Evolutionary conservation across 805 yeast genomes (phyloP).

Genomic region (Limtongia smithiae): DNA sequence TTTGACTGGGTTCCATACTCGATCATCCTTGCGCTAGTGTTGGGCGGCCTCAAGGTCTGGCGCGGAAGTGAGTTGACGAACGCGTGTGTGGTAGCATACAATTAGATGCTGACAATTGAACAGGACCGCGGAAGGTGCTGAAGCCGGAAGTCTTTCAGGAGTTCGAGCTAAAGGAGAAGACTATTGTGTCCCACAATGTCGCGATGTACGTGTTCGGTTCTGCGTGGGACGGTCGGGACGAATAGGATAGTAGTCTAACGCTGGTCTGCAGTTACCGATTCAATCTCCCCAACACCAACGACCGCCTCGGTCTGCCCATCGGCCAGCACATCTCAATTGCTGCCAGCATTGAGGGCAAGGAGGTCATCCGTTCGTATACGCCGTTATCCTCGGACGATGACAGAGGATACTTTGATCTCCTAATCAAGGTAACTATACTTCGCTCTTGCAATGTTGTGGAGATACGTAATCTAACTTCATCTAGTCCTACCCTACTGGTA

Average conservation of each 20-base stretch:
- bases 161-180: slow-evolving; percentile 77
- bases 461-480: too few relatives aligned
- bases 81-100: too few relatives aligned
- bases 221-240: too few relatives aligned
- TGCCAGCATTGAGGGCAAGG: slow-evolving; percentile 72
- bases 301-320: slow-evolving; percentile 80
- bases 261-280: slow-evolving; percentile 50
- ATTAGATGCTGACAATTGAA: too few relatives aligned
- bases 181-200: slow-evolving; percentile 72
- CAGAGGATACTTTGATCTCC: slow-evolving; percentile 72
- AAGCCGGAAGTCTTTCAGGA: slow-evolving; percentile 64
- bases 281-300: slow-evolving; percentile 69
- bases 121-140: slow-evolving; percentile 44
- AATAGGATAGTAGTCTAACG: too few relatives aligned
- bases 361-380: slow-evolving; percentile 78
- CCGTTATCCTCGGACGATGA: slow-evolving; percentile 71
- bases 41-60: slow-evolving; percentile 32
- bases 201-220: slow-evolving; percentile 48
- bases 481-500: slow-evolving; percentile 66
- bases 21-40: slow-evolving; percentile 27
- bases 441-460: too few relatives aligned
- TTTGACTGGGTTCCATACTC: slow-evolving; percentile 31
- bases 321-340: slow-evolving; percentile 88
- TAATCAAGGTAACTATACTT: slow-evolving; percentile 74
- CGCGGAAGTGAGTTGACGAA: slow-evolving; percentile 33